These are phyloP conservation scores for Ustulina deusta DNA, from an alignment of 2,329 filamentous ascomycete species.

Conservation along the genomic window DNA sequence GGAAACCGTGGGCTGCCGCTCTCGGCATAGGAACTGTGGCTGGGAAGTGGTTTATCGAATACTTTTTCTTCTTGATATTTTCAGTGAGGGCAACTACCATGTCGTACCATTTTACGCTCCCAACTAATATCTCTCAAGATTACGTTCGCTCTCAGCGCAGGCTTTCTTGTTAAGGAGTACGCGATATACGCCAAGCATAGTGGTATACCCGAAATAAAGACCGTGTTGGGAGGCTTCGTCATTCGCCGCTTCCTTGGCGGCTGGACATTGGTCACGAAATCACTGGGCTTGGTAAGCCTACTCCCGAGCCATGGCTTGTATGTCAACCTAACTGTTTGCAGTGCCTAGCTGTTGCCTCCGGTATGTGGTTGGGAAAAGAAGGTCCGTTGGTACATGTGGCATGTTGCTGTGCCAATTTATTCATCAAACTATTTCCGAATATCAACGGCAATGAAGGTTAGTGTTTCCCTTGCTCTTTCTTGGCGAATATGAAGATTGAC, in stretches of 20 bases:
- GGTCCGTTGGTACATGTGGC: slow-evolving; percentile 95
- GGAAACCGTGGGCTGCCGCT: slow-evolving; percentile 85
- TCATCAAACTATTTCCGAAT: slow-evolving; percentile 87
- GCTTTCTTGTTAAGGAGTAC: slow-evolving; percentile 83
- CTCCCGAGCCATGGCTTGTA: neutral
- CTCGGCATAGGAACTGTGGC: slow-evolving; percentile 73
- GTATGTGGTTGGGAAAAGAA: slow-evolving; percentile 97
- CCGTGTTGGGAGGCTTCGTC: slow-evolving; percentile 91
- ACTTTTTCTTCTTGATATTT: slow-evolving; percentile 86
- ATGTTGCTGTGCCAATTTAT: slow-evolving; percentile 93
- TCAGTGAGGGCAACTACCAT: slow-evolving; percentile 71
- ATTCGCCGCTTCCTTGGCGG: slow-evolving; percentile 86
- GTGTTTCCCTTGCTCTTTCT: slow-evolving; percentile 28
- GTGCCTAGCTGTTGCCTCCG: slow-evolving; percentile 91
- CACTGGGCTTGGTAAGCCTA: slow-evolving; percentile 79
- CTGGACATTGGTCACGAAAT: slow-evolving; percentile 93
- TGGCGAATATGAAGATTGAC: slow-evolving; percentile 4
- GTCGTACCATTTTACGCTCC: neutral
- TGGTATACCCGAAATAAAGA: slow-evolving; percentile 98
- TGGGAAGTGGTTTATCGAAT: slow-evolving; percentile 86
- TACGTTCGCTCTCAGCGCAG: slow-evolving; percentile 81
- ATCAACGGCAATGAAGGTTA: slow-evolving; percentile 89
- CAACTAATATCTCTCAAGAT: slow-evolving; percentile 62
- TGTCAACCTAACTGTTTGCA: slow-evolving; percentile 56
- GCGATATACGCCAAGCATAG: slow-evolving; percentile 92